A percentile compares a stretch with the other conserved stretches of the same genome.
These are phyloP conservation scores for Aspergillus sclerotiicarbonarius DNA, from an alignment of 495 filamentous ascomycete genomes.

Conservation along the genomic window DNA sequence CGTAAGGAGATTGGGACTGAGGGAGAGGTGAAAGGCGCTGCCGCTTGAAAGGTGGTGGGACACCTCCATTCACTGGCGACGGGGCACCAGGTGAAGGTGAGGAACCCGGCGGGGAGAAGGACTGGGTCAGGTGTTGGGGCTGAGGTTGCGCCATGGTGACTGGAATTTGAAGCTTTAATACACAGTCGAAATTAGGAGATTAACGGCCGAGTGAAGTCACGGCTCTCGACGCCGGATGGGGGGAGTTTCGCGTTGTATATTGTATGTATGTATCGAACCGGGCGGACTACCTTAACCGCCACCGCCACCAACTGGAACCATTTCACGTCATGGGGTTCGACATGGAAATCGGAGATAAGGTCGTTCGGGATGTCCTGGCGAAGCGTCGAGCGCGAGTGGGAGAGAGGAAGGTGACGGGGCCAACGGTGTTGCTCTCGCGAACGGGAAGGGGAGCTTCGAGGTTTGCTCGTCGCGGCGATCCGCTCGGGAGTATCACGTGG, in stretches of 20 bases:
- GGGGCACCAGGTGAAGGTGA: constrained; percentile 48
- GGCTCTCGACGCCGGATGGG: constrained; percentile 24
- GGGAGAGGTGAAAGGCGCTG: constrained; percentile 67
- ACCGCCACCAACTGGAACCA: constrained; percentile 43
- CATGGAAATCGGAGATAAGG: constrained; percentile 18
- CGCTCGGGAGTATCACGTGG: constrained; percentile 15
- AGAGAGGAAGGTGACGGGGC: constrained; percentile 9
- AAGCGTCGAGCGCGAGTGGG: constrained; percentile 10
- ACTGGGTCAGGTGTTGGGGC: constrained; percentile 43
- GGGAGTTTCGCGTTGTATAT: constrained; percentile 33
- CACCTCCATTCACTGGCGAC: constrained; percentile 41
- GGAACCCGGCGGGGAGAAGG: constrained; percentile 55
- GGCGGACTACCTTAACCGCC: constrained; percentile 47
- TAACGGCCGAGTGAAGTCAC: constrained; percentile 14
- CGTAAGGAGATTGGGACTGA: constrained; percentile 49
- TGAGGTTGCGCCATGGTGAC: constrained; percentile 66
- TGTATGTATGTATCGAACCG: constrained; percentile 30
- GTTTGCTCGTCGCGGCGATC: constrained; percentile 21
- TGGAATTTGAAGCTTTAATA: constrained; percentile 7
- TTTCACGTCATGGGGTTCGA: constrained; percentile 33
- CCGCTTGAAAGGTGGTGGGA: constrained; percentile 60
- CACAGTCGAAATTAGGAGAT: constrained; percentile 4
- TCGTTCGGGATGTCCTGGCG: neutral
- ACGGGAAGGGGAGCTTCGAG: constrained; percentile 29
- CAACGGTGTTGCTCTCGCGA: constrained; percentile 15